Conservation (phyloP, 352 stramenopile species). For the Pythium rhizo-oryzae region DNA sequence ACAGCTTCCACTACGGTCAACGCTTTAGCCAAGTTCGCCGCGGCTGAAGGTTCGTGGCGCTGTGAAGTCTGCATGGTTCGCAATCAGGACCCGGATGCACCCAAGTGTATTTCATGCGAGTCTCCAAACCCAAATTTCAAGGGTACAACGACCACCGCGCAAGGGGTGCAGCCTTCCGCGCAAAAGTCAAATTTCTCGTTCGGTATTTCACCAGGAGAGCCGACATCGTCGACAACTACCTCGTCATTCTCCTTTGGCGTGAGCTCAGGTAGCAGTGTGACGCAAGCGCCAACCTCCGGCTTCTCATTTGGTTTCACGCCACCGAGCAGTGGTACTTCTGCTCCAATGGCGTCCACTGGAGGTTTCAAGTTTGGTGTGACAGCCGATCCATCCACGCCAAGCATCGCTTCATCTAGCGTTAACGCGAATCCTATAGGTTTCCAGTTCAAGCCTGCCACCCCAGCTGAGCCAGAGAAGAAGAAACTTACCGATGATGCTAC, state of each 20-base stretch:
- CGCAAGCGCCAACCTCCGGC: neutral
- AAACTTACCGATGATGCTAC: neutral
- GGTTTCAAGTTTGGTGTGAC: constrained; percentile 18
- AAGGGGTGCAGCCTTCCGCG: neutral
- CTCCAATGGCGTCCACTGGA: neutral
- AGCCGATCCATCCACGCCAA: neutral
- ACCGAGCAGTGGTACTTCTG: neutral
- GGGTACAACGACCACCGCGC: neutral
- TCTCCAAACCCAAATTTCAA: constrained; percentile 35
- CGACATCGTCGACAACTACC: neutral
- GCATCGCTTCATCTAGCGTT: neutral
- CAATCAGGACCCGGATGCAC: constrained; percentile 24
- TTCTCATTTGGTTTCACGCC: constrained; percentile 25
- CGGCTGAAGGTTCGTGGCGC: constrained; percentile 37
- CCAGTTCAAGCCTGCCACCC: neutral
- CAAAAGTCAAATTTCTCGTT: constrained; percentile 18
- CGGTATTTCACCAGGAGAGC: neutral
- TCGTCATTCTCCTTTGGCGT: constrained; percentile 23
- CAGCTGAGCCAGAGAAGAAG: neutral
- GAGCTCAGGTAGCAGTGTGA: neutral
- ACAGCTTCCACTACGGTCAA: constrained; percentile 7
- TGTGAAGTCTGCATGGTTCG: constrained; percentile 35
- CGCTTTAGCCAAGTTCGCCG: constrained; percentile 25
- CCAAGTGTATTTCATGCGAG: constrained; percentile 38
- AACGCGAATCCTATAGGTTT: neutral